These are phyloP conservation scores for Pseudisothecium myosuroides DNA, from an alignment of 225 moss, liverwort and hornwort species.

Conservation along the genomic window DNA sequence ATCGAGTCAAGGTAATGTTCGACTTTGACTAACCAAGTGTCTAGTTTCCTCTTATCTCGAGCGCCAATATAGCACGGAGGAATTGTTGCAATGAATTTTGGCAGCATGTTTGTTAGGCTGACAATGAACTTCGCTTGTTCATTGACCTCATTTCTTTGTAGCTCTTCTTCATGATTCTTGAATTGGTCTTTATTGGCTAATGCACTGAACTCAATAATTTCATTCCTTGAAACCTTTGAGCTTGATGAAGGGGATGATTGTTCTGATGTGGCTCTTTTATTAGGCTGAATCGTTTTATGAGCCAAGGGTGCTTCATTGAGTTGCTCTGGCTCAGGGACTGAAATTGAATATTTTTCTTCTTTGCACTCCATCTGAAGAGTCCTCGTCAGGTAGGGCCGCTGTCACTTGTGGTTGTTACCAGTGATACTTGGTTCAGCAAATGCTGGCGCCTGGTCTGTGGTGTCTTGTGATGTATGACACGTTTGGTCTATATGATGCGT, in stretches of 20 bases:
- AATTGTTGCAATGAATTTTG: conserved; percentile 29
- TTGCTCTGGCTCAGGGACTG: not conserved
- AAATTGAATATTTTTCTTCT: conserved; percentile 2
- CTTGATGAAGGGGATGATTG: conserved; percentile 32
- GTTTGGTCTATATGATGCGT: not conserved
- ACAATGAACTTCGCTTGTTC: conserved; percentile 39
- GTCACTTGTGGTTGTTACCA: not conserved
- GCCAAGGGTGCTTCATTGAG: not conserved
- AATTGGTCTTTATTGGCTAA: not conserved
- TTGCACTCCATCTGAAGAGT: conserved; percentile 18
- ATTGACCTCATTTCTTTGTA: conserved; percentile 17
- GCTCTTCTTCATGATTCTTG: conserved; percentile 2
- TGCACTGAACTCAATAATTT: not conserved
- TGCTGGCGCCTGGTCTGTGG: not conserved
- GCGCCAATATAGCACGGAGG: conserved; percentile 33
- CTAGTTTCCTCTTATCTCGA: conserved; percentile 33
- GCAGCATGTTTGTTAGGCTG: conserved; percentile 33
- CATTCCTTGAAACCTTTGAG: conserved; percentile 13
- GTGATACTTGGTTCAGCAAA: not conserved
- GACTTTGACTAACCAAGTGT: conserved; percentile 41
- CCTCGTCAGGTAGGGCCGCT: not conserved
- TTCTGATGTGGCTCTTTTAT: conserved; percentile 4
- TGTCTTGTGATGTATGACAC: not conserved
- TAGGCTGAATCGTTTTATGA: not conserved
- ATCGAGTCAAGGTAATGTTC: conserved; percentile 36